phyloP scores from a whole-genome alignment of 768 basidiomycete species.

The Auricularia auricula-judae region DNA sequence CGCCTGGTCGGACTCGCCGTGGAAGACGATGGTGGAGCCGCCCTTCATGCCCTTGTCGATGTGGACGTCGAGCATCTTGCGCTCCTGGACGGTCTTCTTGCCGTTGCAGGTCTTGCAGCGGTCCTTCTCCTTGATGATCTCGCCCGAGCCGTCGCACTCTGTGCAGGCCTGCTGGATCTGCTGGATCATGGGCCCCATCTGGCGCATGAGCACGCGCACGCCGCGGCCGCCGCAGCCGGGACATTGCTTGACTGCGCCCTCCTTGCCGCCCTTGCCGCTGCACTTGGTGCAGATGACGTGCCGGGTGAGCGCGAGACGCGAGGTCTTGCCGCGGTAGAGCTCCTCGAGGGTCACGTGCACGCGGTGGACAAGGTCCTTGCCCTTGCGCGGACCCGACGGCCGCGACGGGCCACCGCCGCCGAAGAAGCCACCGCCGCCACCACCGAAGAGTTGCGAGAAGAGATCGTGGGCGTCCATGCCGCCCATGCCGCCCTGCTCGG shows the following conservation, averaged over 20 bases:
- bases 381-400: constrained; percentile 67
- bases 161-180: constrained; percentile 93
- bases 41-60: constrained; percentile 98
- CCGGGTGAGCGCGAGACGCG: constrained; percentile 92
- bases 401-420: constrained; percentile 51
- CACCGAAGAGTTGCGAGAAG: constrained; percentile 91
- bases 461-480: constrained; percentile 98
- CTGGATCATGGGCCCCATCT: constrained; percentile 99
- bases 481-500: constrained; percentile 79
- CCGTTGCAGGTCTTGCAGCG: constrained; percentile 87
- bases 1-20: constrained; percentile 87
- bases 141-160: constrained; percentile 89
- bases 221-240: constrained; percentile 76
- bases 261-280: constrained; percentile 94
- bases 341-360: constrained; percentile 96
- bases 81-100: constrained; percentile 88
- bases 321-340: constrained; percentile 97
- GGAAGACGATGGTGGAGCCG: constrained; percentile 80
- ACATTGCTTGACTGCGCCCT: constrained; percentile 84
- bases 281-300: constrained; percentile 91
- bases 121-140: constrained; percentile 89
- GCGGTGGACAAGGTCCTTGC: constrained; percentile 96
- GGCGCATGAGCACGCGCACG: constrained; percentile 80
- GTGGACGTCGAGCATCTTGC: constrained; percentile 95
- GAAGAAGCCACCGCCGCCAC: constrained; percentile 31